These are phyloP conservation scores for Gossypium longicalyx DNA, from an alignment of 345 rosid genomes.

Conservation along the genomic window DNA sequence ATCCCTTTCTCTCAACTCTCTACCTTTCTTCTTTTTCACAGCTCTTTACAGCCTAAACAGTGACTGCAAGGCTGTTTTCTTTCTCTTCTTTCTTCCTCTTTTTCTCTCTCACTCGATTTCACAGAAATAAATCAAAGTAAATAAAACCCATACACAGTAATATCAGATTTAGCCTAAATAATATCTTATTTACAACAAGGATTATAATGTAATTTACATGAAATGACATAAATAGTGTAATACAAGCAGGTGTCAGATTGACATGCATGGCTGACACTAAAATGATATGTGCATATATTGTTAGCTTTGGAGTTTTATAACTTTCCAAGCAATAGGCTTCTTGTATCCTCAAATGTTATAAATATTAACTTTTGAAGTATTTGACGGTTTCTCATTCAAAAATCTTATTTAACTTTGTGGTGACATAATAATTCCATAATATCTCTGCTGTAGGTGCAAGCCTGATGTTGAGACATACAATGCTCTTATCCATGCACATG, in stretches of 20 bases:
- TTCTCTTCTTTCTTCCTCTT: no score
- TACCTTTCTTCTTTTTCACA: no score
- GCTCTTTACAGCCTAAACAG: no score
- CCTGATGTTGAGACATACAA: slow-evolving; percentile 85
- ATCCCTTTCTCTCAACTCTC: no score
- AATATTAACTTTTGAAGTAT: background rate
- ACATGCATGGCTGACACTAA: background rate
- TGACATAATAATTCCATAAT: background rate
- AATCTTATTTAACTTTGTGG: background rate
- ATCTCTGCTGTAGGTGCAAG: slow-evolving; percentile 57
- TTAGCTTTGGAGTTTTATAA: slow-evolving; percentile 24
- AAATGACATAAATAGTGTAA: background rate
- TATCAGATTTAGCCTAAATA: background rate
- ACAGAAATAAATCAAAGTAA: no score
- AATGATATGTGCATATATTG: background rate
- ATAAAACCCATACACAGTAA: background rate
- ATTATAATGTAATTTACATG: background rate
- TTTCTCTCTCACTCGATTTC: no score
- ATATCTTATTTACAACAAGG: background rate
- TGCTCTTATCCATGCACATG: slow-evolving; percentile 90
- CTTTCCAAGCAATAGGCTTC: background rate
- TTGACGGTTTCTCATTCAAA: background rate
- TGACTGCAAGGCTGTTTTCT: no score
- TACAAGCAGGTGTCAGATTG: background rate
- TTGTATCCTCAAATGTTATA: background rate